Evolutionary conservation across 768 basidiomycete species (phyloP).

Genomic region (Xerocomellus chrysenteron): DNA sequence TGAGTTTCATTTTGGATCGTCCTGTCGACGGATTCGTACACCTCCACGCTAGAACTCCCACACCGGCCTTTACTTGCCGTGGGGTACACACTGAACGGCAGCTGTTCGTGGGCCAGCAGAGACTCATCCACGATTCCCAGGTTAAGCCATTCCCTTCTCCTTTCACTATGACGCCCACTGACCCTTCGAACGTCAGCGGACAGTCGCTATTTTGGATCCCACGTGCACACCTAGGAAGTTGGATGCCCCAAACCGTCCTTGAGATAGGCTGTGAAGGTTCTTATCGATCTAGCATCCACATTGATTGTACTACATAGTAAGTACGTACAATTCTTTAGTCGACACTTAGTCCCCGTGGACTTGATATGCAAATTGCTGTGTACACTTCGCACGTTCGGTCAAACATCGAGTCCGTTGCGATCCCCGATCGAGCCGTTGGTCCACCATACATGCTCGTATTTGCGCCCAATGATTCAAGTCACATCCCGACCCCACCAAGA

Average conservation of each 20-base stretch:
- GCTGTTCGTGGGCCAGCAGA: background rate
- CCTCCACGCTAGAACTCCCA: constrained; percentile 18
- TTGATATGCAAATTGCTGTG: constrained; percentile 15
- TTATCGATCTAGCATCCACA: constrained; percentile 7
- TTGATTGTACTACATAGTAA: background rate
- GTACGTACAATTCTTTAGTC: constrained; percentile 5
- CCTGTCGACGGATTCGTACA: constrained; percentile 19
- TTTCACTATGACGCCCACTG: background rate
- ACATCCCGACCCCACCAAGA: background rate
- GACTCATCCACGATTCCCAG: background rate
- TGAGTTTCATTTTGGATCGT: constrained; percentile 33
- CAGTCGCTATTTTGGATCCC: background rate
- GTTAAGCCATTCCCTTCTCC: background rate
- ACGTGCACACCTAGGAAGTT: background rate
- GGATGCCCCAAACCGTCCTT: background rate
- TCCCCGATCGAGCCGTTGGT: background rate
- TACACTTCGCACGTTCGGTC: constrained; percentile 13
- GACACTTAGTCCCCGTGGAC: constrained; percentile 8
- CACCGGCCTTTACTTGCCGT: constrained; percentile 29
- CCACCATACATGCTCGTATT: background rate
- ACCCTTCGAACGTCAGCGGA: background rate
- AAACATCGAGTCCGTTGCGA: constrained; percentile 1
- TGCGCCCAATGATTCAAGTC: background rate
- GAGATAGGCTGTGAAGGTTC: constrained; percentile 1
- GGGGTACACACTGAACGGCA: background rate